These are phyloP conservation scores for Eucalyptus virginea DNA, from an alignment of 345 rosid genomes.

Conservation along the genomic window DNA sequence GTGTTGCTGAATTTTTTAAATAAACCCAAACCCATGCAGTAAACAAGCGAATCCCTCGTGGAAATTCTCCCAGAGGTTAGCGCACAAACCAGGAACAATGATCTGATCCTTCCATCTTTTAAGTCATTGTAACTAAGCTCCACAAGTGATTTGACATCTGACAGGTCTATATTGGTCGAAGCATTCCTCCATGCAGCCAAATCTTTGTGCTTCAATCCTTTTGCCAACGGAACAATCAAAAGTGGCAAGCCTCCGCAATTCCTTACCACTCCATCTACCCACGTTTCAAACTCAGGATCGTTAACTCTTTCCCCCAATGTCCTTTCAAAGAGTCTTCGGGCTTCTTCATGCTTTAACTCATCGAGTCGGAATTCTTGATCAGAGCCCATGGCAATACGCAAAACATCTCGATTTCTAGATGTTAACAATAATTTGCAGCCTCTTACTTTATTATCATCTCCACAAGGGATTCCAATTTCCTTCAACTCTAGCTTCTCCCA, in stretches of 20 bases:
- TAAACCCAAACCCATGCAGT: neutral
- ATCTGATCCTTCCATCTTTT: neutral
- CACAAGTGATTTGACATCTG: neutral
- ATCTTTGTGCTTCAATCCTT: neutral
- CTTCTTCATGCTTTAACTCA: neutral
- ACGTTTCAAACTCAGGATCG: neutral
- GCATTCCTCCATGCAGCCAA: neutral
- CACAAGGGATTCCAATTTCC: constrained; percentile 2
- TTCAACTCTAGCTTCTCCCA: constrained; percentile 5
- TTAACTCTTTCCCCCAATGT: neutral
- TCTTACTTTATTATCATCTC: neutral
- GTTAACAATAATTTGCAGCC: constrained; percentile 13
- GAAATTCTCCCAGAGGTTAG: neutral
- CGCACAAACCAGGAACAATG: neutral
- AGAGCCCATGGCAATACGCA: neutral
- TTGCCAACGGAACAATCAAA: neutral
- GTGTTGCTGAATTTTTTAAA: neutral
- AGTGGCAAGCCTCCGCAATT: neutral
- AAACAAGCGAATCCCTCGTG: neutral
- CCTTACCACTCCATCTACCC: neutral
- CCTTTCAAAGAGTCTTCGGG: neutral
- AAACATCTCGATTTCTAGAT: neutral
- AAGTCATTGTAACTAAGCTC: neutral
- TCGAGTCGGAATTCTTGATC: neutral
- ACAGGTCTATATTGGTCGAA: neutral